Evolutionary conservation across 495 filamentous ascomycete species (phyloP).

Genomic region (Podospora pseudopauciseta): DNA sequence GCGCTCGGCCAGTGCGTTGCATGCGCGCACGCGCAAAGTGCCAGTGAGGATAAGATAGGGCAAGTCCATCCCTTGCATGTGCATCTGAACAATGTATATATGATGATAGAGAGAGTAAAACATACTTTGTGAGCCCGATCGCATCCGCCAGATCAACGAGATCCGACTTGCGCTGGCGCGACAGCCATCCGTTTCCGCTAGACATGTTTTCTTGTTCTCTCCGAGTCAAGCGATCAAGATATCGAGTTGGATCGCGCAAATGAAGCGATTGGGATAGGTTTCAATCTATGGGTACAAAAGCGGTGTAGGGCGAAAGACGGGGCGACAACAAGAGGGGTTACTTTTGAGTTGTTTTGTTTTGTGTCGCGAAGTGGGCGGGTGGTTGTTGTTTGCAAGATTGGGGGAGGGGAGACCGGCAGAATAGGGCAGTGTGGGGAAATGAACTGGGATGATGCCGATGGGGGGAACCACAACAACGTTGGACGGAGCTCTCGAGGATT

Average conservation of each 20-base stretch:
- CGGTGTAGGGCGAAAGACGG: not conserved
- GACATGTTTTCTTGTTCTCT: slow-evolving; percentile 30
- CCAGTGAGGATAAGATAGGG: not conserved
- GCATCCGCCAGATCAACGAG: slow-evolving; percentile 69
- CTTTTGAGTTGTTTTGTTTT: slow-evolving; percentile 25
- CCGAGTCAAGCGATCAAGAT: not conserved
- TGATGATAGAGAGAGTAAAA: slow-evolving; percentile 17
- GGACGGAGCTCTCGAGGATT: not conserved
- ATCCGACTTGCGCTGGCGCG: slow-evolving; percentile 78
- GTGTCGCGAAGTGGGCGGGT: slow-evolving; percentile 6
- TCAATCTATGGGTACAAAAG: not conserved
- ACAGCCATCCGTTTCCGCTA: slow-evolving; percentile 63
- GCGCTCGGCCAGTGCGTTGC: not conserved
- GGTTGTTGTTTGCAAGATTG: slow-evolving; percentile 7
- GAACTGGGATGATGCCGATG: not conserved
- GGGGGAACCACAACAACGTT: not conserved
- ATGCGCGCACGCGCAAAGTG: slow-evolving; percentile 7
- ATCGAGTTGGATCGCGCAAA: slow-evolving; percentile 26
- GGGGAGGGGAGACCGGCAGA: slow-evolving; percentile 6
- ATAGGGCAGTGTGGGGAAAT: slow-evolving; percentile 7
- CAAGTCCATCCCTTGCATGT: not conserved
- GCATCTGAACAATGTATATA: not conserved
- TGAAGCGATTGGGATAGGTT: slow-evolving; percentile 28
- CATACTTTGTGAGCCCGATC: slow-evolving; percentile 71
- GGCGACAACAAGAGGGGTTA: slow-evolving; percentile 2